These are phyloP conservation scores for Leccinum fuscescens DNA, from an alignment of 1,284 basidiomycete species.

Conservation along the genomic window DNA sequence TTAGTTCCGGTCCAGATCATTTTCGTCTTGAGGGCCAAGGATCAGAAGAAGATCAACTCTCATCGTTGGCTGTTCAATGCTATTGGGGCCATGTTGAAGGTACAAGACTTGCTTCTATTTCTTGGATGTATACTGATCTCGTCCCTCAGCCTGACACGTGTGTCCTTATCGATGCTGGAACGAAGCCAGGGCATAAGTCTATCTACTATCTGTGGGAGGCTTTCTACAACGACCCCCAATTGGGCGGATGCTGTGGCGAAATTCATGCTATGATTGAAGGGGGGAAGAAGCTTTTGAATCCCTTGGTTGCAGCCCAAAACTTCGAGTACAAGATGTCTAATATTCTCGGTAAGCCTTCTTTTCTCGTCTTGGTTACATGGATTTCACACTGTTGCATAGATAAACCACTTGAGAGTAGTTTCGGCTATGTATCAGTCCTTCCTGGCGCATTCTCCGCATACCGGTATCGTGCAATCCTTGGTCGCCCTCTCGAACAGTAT, in stretches of 20 bases:
- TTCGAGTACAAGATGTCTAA: constrained; percentile 99
- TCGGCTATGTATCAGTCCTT: constrained; percentile 93
- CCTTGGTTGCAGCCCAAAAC: constrained; percentile 92
- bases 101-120: constrained; percentile 26
- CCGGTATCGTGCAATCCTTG: constrained; percentile 87
- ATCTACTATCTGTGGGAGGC: constrained; percentile 98
- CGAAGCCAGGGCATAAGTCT: constrained; percentile 94
- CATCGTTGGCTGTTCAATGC: constrained; percentile 99
- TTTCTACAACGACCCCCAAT: constrained; percentile 72
- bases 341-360: constrained; percentile 68
- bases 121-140: constrained; percentile 1
- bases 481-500: constrained; percentile 92
- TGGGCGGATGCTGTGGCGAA: constrained; percentile 87
- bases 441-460: constrained; percentile 98
- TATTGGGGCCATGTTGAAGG: constrained; percentile 80
- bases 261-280: constrained; percentile 94
- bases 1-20: constrained; percentile 96
- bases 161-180: constrained; percentile 91
- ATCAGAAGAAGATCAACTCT: constrained; percentile 97
- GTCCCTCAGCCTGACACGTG: constrained; percentile 77
- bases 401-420: constrained; percentile 92
- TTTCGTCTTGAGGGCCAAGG: constrained; percentile 93
- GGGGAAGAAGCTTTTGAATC: constrained; percentile 90
- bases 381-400: constrained; percentile 42
- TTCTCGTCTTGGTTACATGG: background rate